Evolutionary conservation across 2,329 filamentous ascomycete genomes (phyloP), one percentile per base, ranked within the genome.

Genomic region (Blastomyces silverae): DNA sequence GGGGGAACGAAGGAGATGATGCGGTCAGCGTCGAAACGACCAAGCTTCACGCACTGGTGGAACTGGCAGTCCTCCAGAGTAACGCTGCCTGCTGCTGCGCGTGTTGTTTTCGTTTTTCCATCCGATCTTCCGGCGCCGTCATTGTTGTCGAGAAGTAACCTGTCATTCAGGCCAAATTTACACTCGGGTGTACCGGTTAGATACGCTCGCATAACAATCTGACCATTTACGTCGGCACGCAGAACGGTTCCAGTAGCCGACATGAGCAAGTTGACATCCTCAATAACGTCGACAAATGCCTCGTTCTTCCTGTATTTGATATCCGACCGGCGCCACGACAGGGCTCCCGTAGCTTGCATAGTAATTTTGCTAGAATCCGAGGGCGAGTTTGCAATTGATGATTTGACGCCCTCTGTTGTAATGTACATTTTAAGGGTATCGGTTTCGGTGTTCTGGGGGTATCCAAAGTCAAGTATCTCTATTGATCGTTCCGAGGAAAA

Each of bases 361-460:
- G 94, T 99, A 78, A 99, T 99, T 77, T 93, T 94, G 70, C 92
- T 93, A 61, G 93, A 97, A 77, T 99, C 93, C 75, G 96, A 91
- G 56, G 73, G 75, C 75, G 78, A 79, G 87, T 89, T 70, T 85
- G 87, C 70, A 65, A 81, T 80, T 44, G 78, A 92, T 42, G 92
- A 95, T 79, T 97, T 97, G 79, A 99, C 93, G 65, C 94, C 94
- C 80, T 99, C 94, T 46, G 94, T 99, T 55, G 95, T 99, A 74
- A 99, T 99, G 83, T 99, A 99, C 93, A 97, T 97, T 80, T 99
- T 99, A 72, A 99, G 83, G 20, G 94, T 97, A 77, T 99, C 94
- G 63, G 93, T 96, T 80, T 99, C 94, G 68, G 94, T 99, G 77
- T 97, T 97, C 77, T 99, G 94, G 44, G 94, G 94, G 76, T 99